A percentile compares a stretch with the other conserved stretches of the same genome.
Conservation (phyloP, 208 protist genomes). For the Leishmania martiniquensis region DNA sequence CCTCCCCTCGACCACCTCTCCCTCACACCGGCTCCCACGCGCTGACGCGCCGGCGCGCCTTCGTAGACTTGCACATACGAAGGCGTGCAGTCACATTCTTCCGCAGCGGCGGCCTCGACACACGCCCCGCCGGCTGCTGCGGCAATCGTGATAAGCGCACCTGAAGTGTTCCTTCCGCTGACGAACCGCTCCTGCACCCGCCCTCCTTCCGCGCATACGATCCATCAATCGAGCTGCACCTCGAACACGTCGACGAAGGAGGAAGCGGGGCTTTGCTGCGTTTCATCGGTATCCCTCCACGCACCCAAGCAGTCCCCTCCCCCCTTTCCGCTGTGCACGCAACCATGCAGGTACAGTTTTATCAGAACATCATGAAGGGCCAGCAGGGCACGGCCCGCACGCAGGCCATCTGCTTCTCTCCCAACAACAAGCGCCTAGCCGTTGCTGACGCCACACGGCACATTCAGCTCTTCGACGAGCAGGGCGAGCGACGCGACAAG, state of each 20-base stretch:
- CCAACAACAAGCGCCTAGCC: slow-evolving; percentile 95
- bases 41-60: neutral
- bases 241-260: neutral
- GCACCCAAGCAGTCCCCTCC: neutral
- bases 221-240: neutral
- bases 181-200: neutral
- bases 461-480: slow-evolving; percentile 96
- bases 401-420: slow-evolving; percentile 93
- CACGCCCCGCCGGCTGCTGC: neutral
- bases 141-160: neutral
- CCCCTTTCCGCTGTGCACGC: neutral
- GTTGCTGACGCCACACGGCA: slow-evolving; percentile 87
- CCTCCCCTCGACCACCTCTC: neutral
- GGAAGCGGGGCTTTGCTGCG: slow-evolving; percentile 14
- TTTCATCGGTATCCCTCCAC: neutral
- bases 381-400: slow-evolving; percentile 83
- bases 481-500: slow-evolving; percentile 94
- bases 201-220: neutral
- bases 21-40: neutral
- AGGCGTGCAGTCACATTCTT: neutral
- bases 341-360: slow-evolving; percentile 94
- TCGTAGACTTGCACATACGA: neutral
- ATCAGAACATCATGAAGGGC: slow-evolving; percentile 88
- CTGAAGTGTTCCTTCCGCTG: neutral
- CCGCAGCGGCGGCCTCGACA: neutral